These are phyloP conservation scores for Nigrograna mackinnonii DNA, from an alignment of 2,329 filamentous ascomycete species.

Conservation along the genomic window DNA sequence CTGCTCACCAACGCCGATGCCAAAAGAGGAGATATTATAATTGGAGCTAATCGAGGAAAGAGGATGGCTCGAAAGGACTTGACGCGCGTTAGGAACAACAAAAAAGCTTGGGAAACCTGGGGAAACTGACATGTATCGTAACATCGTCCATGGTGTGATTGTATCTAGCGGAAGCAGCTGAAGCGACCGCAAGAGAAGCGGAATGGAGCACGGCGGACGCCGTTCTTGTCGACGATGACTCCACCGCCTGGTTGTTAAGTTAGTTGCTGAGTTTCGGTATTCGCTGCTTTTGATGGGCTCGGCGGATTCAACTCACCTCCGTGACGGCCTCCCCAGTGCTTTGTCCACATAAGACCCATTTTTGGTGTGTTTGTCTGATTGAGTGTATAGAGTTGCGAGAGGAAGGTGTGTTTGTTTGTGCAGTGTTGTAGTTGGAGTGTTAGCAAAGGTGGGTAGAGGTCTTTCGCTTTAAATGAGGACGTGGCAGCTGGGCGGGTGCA, in stretches of 20 bases:
- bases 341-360: conserved; percentile 54
- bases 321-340: conserved; percentile 47
- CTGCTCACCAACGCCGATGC: too few relatives aligned
- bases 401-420: background rate
- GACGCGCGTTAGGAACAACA: too few relatives aligned
- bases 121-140: too few relatives aligned
- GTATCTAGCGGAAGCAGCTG: conserved; percentile 57
- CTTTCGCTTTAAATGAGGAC: too few relatives aligned
- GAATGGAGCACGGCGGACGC: conserved; percentile 55
- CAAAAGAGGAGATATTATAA: too few relatives aligned
- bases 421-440: background rate
- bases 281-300: too few relatives aligned
- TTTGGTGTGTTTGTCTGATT: conserved; percentile 16
- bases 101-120: too few relatives aligned
- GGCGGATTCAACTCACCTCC: conserved; percentile 36
- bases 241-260: conserved; percentile 47
- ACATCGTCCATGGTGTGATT: conserved; percentile 17
- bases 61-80: too few relatives aligned
- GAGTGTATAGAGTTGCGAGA: conserved; percentile 5
- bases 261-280: conserved; percentile 14
- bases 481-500: too few relatives aligned
- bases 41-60: too few relatives aligned
- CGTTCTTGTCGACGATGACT: conserved; percentile 56
- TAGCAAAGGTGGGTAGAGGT: too few relatives aligned
- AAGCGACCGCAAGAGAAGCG: conserved; percentile 54